Evolutionary conservation across 2,329 filamentous ascomycete species (phyloP), one percentile per base, ranked within the genome.

Genomic region (Colletotrichum higginsianum): DNA sequence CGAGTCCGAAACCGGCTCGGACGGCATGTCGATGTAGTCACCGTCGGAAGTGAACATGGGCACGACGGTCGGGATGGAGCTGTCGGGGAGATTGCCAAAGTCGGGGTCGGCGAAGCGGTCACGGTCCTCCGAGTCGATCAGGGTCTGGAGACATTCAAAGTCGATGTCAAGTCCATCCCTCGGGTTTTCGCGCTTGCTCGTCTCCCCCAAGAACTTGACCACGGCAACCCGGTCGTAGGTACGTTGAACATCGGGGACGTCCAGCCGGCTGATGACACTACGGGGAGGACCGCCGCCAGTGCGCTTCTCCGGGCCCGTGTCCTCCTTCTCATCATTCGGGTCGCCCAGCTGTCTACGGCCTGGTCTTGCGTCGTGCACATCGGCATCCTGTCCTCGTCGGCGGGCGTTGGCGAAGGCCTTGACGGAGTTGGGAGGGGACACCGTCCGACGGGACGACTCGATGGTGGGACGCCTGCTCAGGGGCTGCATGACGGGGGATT

Each of bases 341-440:
- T 69, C 65, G 66, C 86, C 84, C 8, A 86, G 83, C n/a, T 79
- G 78, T 74, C 73, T 80, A 35, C 77, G 75, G 66, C 81, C 78
- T 38, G 75, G 68, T 66, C 78, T 79, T 67, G 80, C 77, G 73
- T 88, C 88, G 18, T 86, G 88, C 73, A 86, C 84, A 23, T 86
- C 90, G 77, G 86, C 79, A 71, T 91, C 94, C 56, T 95, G 93
- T 78, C 95, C 94, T 68, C 95, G 92, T 68, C 94, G 93, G 61
- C 94, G 92, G 66, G 94, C 94, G 77, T 96, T 93, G 30, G 96
- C 96, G 82, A 99, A 99, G 5, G 96, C 96, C 81, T 98, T 97
- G 63, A 99, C 95, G 0, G 96, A 99, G 80, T 98, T 98, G 11
- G 96, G 96, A 18, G 96, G 69, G 6, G 69, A 72, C 30, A 60